These are phyloP conservation scores for Setaria italica DNA, from an alignment of 202 grass and related monocot species.

Conservation along the genomic window DNA sequence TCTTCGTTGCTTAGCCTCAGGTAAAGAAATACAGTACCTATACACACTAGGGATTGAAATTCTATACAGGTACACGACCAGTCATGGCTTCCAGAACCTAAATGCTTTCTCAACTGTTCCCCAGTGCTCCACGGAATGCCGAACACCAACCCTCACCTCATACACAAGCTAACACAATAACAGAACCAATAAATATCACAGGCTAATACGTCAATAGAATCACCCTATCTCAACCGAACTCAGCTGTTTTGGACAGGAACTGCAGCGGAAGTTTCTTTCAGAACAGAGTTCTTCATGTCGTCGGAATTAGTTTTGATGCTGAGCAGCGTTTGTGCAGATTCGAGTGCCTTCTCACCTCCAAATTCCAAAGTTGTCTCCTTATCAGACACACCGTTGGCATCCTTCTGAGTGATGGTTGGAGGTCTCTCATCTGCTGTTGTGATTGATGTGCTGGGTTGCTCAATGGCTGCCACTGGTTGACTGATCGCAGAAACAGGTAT, in stretches of 20 bases:
- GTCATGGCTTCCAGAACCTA: slow-evolving; percentile 34
- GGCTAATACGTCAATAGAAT: slow-evolving; percentile 54
- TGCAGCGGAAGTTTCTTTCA: slow-evolving; percentile 60
- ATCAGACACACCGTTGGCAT: slow-evolving; percentile 34
- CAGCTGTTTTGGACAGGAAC: slow-evolving; percentile 74
- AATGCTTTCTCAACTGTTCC: slow-evolving; percentile 24
- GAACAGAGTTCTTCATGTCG: slow-evolving; percentile 55
- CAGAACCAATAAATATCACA: slow-evolving; percentile 60
- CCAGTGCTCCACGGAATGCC: slow-evolving; percentile 40
- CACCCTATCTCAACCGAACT: slow-evolving; percentile 46
- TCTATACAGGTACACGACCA: slow-evolving; percentile 45
- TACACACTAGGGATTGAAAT: slow-evolving; percentile 44
- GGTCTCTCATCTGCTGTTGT: slow-evolving; percentile 36
- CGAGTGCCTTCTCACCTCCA: slow-evolving; percentile 67
- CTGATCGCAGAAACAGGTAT: slow-evolving; percentile 38
- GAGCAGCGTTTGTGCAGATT: slow-evolving; percentile 67
- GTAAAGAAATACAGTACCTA: slow-evolving; percentile 54
- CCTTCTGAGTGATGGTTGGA: slow-evolving; percentile 41
- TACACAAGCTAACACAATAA: slow-evolving; percentile 63
- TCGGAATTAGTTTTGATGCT: slow-evolving; percentile 66
- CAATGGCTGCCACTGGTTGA: slow-evolving; percentile 38
- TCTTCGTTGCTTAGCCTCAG: slow-evolving; percentile 43
- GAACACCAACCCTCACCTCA: slow-evolving; percentile 48
- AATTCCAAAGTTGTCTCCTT: slow-evolving; percentile 51
- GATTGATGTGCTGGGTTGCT: slow-evolving; percentile 34